Evolutionary conservation across 2,329 filamentous ascomycete genomes (phyloP).

Genomic region (Trichoderma koningii): DNA sequence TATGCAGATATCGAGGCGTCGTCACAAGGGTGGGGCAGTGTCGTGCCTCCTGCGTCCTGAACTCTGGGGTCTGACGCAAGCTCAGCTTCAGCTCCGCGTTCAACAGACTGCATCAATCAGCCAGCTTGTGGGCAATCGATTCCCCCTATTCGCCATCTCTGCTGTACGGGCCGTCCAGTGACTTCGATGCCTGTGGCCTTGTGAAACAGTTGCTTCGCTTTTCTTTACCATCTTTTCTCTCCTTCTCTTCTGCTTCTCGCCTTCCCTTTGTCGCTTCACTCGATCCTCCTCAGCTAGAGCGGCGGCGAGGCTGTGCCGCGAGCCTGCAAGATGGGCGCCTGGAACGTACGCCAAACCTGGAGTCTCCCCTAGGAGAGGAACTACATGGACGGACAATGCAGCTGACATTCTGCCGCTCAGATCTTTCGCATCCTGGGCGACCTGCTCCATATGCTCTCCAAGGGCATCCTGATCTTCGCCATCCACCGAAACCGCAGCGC

Average conservation of each 20-base stretch:
- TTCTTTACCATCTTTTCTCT: neutral
- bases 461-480: conserved; percentile 85
- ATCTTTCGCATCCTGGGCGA: conserved; percentile 79
- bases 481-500: conserved; percentile 87
- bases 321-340: conserved; percentile 43
- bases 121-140: too few relatives aligned
- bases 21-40: conserved; percentile 10
- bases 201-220: conserved; percentile 2
- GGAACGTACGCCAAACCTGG: conserved; percentile 41
- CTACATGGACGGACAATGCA: neutral
- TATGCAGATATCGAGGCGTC: conserved; percentile 8
- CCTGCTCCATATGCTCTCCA: conserved; percentile 80
- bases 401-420: conserved; percentile 38
- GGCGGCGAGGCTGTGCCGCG: conserved; percentile 26
- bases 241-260: neutral
- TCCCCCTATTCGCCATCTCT: conserved; percentile 6
- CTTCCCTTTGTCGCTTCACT: neutral
- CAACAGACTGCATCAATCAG: neutral
- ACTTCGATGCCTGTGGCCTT: conserved; percentile 5
- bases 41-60: conserved; percentile 7
- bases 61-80: conserved; percentile 27
- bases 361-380: neutral
- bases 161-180: neutral
- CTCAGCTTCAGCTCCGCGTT: conserved; percentile 24
- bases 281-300: neutral